Percentiles rank a stretch among this genome's conserved stretches.
phyloP scores from a whole-genome alignment of 345 rosid genomes.

The Diplotaxis tenuifolia region DNA sequence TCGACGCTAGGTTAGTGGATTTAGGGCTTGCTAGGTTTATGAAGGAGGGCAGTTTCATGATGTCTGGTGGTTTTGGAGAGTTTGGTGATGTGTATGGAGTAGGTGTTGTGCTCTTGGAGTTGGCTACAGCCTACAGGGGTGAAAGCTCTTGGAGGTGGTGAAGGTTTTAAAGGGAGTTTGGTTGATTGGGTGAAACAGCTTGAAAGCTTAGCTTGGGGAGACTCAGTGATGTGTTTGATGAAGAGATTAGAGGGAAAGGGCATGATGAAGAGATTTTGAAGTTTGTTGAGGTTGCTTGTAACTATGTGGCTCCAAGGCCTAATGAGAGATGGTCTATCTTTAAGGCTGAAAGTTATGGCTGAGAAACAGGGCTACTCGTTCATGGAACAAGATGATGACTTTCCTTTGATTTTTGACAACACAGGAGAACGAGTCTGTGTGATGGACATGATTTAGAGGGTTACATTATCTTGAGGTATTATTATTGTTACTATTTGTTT shows the following conservation, averaged over 20 bases:
- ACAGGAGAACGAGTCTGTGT: conserved; percentile 43
- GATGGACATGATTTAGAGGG: neutral
- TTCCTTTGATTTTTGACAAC: conserved; percentile 62
- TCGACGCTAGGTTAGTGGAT: conserved; percentile 76
- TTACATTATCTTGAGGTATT: conserved; percentile 9
- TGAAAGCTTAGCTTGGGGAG: conserved; percentile 48
- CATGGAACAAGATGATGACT: conserved; percentile 58
- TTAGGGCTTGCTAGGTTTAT: conserved; percentile 70
- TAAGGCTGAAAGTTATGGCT: conserved; percentile 59
- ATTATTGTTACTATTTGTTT: conserved; percentile 24
- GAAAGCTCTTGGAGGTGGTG: conserved; percentile 57
- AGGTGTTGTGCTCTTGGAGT: conserved; percentile 81
- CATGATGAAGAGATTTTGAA: conserved; percentile 64
- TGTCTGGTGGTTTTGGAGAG: conserved; percentile 72
- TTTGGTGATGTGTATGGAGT: conserved; percentile 83
- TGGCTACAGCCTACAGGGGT: conserved; percentile 66
- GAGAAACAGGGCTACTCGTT: conserved; percentile 49
- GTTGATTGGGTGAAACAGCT: conserved; percentile 76
- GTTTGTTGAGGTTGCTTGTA: conserved; percentile 57
- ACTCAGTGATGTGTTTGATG: conserved; percentile 52
- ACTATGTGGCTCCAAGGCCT: conserved; percentile 62
- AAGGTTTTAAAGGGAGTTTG: conserved; percentile 61
- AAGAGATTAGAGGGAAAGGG: conserved; percentile 49
- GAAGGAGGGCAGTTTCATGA: conserved; percentile 52
- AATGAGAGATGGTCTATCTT: conserved; percentile 78